These are phyloP conservation scores for Lepiota brunneoincarnata DNA, from an alignment of 768 basidiomycete species.

Conservation along the genomic window DNA sequence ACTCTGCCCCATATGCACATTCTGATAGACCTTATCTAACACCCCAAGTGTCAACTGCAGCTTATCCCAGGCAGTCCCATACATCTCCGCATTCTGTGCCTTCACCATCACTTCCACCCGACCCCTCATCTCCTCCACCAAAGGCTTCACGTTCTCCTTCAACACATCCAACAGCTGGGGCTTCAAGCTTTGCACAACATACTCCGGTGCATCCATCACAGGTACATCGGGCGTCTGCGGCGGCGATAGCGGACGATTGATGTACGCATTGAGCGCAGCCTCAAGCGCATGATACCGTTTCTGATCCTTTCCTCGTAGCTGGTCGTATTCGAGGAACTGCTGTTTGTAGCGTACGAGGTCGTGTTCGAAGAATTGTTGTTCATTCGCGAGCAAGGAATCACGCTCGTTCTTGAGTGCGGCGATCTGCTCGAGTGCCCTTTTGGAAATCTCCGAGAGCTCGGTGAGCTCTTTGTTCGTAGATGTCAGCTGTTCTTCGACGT, in stretches of 20 bases:
- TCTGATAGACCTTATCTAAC: conserved; percentile 10
- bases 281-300: conserved; percentile 17
- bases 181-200: conserved; percentile 18
- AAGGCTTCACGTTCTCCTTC: conserved; percentile 14
- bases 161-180: conserved; percentile 16
- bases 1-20: background rate
- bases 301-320: conserved; percentile 13
- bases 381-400: background rate
- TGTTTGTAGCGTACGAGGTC: conserved; percentile 10
- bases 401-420: background rate
- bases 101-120: conserved; percentile 18
- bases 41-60: conserved; percentile 17
- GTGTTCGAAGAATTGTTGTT: conserved; percentile 2
- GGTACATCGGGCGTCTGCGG: background rate
- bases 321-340: conserved; percentile 10
- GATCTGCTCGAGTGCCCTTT: conserved; percentile 1
- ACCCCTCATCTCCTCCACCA: conserved; percentile 15
- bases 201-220: conserved; percentile 1
- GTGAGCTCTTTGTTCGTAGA: background rate
- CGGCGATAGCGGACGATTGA: conserved; percentile 14
- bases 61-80: conserved; percentile 17
- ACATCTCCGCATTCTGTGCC: conserved; percentile 18
- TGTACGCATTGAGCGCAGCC: conserved; percentile 21
- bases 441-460: background rate
- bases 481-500: background rate